These are phyloP conservation scores for Paecilomyces fulvus DNA, from an alignment of 2,329 filamentous ascomycete species.

Conservation along the genomic window DNA sequence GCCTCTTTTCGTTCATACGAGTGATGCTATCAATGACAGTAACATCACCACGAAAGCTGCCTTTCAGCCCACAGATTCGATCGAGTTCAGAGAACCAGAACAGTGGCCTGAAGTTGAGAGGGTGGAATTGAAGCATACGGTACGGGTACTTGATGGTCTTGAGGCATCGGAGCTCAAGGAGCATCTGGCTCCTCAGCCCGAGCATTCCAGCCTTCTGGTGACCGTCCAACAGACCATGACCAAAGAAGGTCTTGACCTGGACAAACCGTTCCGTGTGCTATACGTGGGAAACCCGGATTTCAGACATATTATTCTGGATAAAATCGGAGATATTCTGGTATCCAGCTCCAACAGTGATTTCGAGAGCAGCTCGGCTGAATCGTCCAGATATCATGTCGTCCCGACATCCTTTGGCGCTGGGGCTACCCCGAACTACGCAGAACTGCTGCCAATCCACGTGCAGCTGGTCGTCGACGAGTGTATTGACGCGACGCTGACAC, in stretches of 20 bases:
- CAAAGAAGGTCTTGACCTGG: slow-evolving; percentile 28
- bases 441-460: slow-evolving; percentile 39
- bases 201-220: slow-evolving; percentile 26
- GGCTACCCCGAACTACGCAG: slow-evolving; percentile 38
- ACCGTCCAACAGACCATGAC: slow-evolving; percentile 39
- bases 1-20: slow-evolving; percentile 18
- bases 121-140: slow-evolving; percentile 35
- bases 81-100: slow-evolving; percentile 36
- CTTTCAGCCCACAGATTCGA: slow-evolving; percentile 27
- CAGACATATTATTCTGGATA: slow-evolving; percentile 36
- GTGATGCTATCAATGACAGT: slow-evolving; percentile 26
- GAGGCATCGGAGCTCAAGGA: slow-evolving; percentile 21
- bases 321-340: slow-evolving; percentile 40
- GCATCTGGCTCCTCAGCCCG: slow-evolving; percentile 17
- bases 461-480: slow-evolving; percentile 43
- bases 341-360: slow-evolving; percentile 27
- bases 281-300: slow-evolving; percentile 33
- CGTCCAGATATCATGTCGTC: slow-evolving; percentile 40
- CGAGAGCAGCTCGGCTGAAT: slow-evolving; percentile 28
- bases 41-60: slow-evolving; percentile 25
- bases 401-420: slow-evolving; percentile 40
- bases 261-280: slow-evolving; percentile 37
- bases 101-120: slow-evolving; percentile 30
- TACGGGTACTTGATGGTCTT: slow-evolving; percentile 25
- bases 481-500: slow-evolving; percentile 22